Evolutionary conservation across 2,329 filamentous ascomycete species (phyloP), one percentile per base, ranked within the genome.

Genomic region (Samsoniella hepiali): DNA sequence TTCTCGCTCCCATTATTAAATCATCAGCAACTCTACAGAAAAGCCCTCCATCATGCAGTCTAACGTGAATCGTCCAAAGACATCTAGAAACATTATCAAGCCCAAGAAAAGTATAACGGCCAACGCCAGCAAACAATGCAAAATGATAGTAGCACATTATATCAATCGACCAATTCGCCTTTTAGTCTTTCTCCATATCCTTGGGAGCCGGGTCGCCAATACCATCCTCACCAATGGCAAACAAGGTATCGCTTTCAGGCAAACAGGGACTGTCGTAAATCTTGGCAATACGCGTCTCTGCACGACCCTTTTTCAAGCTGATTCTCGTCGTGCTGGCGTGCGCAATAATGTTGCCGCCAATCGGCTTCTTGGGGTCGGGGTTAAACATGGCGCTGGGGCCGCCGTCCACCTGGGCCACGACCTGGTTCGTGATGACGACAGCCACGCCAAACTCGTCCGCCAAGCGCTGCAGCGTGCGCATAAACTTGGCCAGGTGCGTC

Each of bases 301-400:
- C 95, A 62, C 95, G 85, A 1, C 95, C 96, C 77, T 99, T 99
- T 81, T 97, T 97, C 73, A 99, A 76, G 72, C 93, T 97, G 70
- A 99, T 84, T 72, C 95, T 85, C 2, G 95, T 99, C 1, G 95
- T 99, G 72, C 92, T 97, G 59, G 95, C 93, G 75, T 99, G 95
- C 3, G 96, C 95, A 74, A 99, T 98, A 69, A 99, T 99, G 76
- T 99, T 98, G 67, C 95, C 95, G 69, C 95, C 95, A 74, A 99
- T 97, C 0, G 95, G 95, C 77, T 99, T 99, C 84, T 99, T 99
- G 8, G 95, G 95, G 72, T 99, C 96, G 0, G 96, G 95, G 70
- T 99, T 99, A 82, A 97, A 99, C 95, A 99, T 99, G 66, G 94
- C 88, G 72, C 90, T 94, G 36, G 94, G 93, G 3, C 95, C 95